Base-by-base conservation (phyloP, 2,329 filamentous ascomycete genomes). In the Torrubiella hemipterigena region DNA sequence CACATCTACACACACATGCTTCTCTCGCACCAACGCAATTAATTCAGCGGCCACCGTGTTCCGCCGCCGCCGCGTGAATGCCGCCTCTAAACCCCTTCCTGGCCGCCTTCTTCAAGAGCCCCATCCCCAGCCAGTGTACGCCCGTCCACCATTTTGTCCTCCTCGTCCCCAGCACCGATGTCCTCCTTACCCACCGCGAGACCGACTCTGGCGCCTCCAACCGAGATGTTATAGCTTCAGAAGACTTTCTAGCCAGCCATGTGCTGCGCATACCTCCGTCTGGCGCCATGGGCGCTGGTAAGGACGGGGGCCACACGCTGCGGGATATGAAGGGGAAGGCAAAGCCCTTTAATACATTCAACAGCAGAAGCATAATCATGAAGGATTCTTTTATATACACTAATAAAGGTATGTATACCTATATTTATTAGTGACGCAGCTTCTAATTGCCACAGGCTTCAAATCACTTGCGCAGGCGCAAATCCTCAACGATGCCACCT, bases 31-130 rank as follows among this genome's bases (percentile, higher is more conserved):
- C n/a, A n/a, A n/a, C n/a, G n/a, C n/a, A n/a, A n/a, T n/a, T n/a
- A n/a, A n/a, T n/a, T n/a, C n/a, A n/a, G n/a, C n/a, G n/a, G n/a
- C n/a, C n/a, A 23, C 9, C 21, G 9, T 23, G 21, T 23, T n/a
- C 25, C 14, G 8, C 16, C 27, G 7, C 6, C 29, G 50, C 45
- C 53, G 55, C 56, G 51, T 58, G 56, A 59, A 94, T 94, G 87
- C 87, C 87, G 79, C 85, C 91, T 67, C 73, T 96, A 77, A 98
- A 98, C 65, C 91, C 91, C 58, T 96, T 95, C 64, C 73, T 98
- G 59, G 80, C 83, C 69, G 86, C 89, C 70, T 96, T 98, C 77
- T 95, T 95, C 73, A 86, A 85, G 67, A 96, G 86, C 73, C 77
- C 84, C 57, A 73, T 95, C 54, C 81, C 82, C 46, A 68, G 81